A percentile compares a stretch with the other conserved stretches of the same genome.
Conservation (phyloP, 371 early-diverging fungal species). For the Apophysomyces ossiformis region DNA sequence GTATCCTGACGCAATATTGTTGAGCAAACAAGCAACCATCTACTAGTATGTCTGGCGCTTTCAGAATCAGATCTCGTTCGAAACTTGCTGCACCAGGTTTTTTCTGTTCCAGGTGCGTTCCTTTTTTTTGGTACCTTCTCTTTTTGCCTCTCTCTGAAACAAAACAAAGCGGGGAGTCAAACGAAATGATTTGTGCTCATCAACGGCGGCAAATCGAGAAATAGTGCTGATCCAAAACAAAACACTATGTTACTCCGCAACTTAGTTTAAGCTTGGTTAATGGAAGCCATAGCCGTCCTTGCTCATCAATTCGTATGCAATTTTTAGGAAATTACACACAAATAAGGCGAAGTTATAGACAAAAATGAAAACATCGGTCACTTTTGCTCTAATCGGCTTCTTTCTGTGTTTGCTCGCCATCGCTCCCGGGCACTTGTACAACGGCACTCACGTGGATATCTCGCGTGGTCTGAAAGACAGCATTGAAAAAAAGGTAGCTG, state of each 20-base stretch:
- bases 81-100: neutral
- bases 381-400: neutral
- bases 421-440: slow-evolving; percentile 1
- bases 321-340: neutral
- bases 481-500: neutral
- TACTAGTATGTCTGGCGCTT: neutral
- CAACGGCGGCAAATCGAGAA: neutral
- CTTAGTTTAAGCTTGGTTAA: neutral
- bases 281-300: neutral
- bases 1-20: too few relatives aligned
- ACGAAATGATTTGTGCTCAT: neutral
- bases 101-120: neutral
- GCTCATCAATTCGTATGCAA: too few relatives aligned
- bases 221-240: slow-evolving; percentile 5
- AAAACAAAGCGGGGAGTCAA: slow-evolving; percentile 7
- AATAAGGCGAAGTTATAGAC: neutral
- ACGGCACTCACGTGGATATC: slow-evolving; percentile 4
- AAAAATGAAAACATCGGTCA: neutral
- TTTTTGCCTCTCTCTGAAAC: neutral
- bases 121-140: neutral
- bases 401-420: neutral
- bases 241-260: neutral
- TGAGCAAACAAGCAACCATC: too few relatives aligned
- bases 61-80: neutral
- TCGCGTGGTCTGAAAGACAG: neutral